phyloP scores from a whole-genome alignment of 345 rosid genomes.

The Orychophragmus violaceus region DNA sequence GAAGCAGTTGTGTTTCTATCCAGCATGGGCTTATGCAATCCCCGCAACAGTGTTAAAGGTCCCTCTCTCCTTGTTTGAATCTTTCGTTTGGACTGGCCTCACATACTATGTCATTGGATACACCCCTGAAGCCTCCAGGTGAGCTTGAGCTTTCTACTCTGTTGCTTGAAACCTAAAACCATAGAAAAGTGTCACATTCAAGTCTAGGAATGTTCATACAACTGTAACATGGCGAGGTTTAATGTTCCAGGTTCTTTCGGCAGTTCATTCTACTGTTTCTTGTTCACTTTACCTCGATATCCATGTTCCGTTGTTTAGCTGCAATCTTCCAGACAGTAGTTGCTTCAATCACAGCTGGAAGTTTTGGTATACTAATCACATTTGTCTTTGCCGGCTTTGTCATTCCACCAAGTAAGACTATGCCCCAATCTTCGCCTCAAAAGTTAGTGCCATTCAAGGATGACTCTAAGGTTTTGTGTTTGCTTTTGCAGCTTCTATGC shows the following conservation, averaged over 20 bases:
- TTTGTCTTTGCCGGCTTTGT: conserved; percentile 65
- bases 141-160: conserved; percentile 26
- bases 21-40: conserved; percentile 84
- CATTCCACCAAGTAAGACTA: conserved; percentile 50
- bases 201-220: too few species aligned
- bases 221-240: neutral
- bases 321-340: conserved; percentile 51
- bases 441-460: neutral
- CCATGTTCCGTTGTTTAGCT: conserved; percentile 71
- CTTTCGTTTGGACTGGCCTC: conserved; percentile 53
- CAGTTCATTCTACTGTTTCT: conserved; percentile 56
- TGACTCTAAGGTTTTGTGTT: neutral
- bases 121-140: conserved; percentile 67
- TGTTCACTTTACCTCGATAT: conserved; percentile 54
- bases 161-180: neutral
- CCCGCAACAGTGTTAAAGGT: conserved; percentile 83
- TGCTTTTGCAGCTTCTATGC: conserved; percentile 68
- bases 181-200: neutral
- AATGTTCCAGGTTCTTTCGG: conserved; percentile 53
- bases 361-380: conserved; percentile 40
- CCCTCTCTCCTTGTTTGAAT: conserved; percentile 60
- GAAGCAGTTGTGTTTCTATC: conserved; percentile 73
- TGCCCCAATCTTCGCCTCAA: neutral
- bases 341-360: conserved; percentile 49
- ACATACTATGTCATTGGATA: conserved; percentile 77